Evolutionary conservation across 164 flowering plant genomes (phyloP).

Genomic region (Nymphaea colorata): DNA sequence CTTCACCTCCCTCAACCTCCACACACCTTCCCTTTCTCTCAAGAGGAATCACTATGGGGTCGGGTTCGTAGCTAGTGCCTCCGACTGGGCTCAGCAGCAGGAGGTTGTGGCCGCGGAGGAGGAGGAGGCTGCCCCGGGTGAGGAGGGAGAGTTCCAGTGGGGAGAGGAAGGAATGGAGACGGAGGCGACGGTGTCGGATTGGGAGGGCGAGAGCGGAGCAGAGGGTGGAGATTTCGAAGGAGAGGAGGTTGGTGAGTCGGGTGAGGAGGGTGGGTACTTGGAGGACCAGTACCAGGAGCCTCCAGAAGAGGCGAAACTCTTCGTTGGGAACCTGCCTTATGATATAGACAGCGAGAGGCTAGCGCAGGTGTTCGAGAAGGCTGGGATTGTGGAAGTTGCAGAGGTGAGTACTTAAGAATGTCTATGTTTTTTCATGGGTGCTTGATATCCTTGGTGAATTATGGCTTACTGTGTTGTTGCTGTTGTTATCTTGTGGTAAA

Average conservation of each 20-base stretch:
- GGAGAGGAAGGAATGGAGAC: constrained; percentile 9
- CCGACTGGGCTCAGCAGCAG: constrained; percentile 50
- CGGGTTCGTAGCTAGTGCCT: constrained; percentile 31
- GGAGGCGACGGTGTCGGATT: constrained; percentile 12
- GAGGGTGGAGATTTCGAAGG: constrained; percentile 8
- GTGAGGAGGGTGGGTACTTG: constrained; percentile 15
- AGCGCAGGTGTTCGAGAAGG: constrained; percentile 37
- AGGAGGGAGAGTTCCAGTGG: constrained; percentile 6
- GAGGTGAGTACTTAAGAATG: constrained; percentile 21
- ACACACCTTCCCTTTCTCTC: background rate
- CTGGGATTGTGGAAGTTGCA: constrained; percentile 44
- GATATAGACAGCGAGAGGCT: constrained; percentile 37
- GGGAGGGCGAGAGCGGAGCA: constrained; percentile 8
- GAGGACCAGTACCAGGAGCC: constrained; percentile 21
- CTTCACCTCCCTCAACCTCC: background rate
- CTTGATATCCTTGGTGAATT: background rate
- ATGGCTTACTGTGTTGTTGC: background rate
- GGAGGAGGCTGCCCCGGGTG: background rate
- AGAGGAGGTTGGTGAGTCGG: constrained; percentile 7
- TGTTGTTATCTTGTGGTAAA: background rate
- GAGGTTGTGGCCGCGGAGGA: constrained; percentile 20
- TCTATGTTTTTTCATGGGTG: too few relatives aligned
- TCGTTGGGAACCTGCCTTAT: constrained; percentile 42
- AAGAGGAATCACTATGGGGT: constrained; percentile 3
- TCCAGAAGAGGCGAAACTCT: constrained; percentile 45